Evolutionary conservation across 495 filamentous ascomycete genomes (phyloP), one percentile per base, ranked within the genome.

Genomic region (Rhizodiscina lignyota): DNA sequence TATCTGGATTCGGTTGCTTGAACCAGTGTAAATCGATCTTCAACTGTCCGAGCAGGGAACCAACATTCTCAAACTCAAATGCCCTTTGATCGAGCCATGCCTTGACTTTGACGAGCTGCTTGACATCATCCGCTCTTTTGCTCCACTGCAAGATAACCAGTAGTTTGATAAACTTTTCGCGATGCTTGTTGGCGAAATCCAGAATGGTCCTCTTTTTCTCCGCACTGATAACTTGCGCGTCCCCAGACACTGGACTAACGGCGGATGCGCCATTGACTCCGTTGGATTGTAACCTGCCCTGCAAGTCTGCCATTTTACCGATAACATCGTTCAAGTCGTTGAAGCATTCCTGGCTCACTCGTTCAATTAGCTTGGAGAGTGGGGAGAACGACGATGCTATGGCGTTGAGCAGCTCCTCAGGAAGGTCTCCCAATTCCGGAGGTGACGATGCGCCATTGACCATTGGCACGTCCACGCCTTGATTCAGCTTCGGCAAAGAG

Each of bases 61-160:
- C 59, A 15, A 72, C 66, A 5, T 57, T 45, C 21, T 63, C 50
- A 42, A 79, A 83, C 24, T 62, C 50, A 19, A 56, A 48, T 32
- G 68, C 60, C 47, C 82, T 68, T 4, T 55, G 56, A 26, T 70
- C 66, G 37, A 85, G 61, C 61, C 85, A 84, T 8, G 61, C 57
- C 49, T 76, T 73, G 33, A 96, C 55, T 57, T 94, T 86, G 44
- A 94, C 86, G 23, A 94, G 61, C 50, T 73, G 77, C 45, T 75
- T 77, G 23, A 96, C 76, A 34, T 77, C 69, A 19, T 67, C 64
- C 18, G 74, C 76, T 46, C 83, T 80, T 43, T 74, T 70, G 51
- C 78, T 79, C 89, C 89, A 97, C 50, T 80, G 74, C 2, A 74
- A 72, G 26, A 97, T 71, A 12, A 96, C 83, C 10, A 94, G 66